Percentiles rank a stretch among this genome's conserved stretches.
Conservation (phyloP, 2,329 filamentous ascomycete species). For the Bipolaris victoriae region DNA sequence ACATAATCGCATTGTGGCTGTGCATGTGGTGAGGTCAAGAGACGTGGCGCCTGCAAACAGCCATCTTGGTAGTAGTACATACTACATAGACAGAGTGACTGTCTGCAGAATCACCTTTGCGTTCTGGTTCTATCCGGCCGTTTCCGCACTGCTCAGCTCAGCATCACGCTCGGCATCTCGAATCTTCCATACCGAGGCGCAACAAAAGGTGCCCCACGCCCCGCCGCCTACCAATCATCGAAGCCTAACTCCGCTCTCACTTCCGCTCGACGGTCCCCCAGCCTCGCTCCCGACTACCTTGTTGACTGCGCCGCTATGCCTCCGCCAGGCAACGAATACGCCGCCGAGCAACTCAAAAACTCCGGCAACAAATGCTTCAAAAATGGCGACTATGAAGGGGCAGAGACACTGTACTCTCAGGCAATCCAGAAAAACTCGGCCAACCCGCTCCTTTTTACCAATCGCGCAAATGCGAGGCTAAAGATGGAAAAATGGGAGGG, state of each 20-base stretch:
- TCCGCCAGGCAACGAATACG: constrained; percentile 44
- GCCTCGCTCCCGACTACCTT: constrained; percentile 4
- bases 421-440: constrained; percentile 79
- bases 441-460: constrained; percentile 84
- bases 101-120: background rate
- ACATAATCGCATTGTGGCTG: constrained; percentile 9
- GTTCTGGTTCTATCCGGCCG: constrained; percentile 1
- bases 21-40: background rate
- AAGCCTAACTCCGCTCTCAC: constrained; percentile 27
- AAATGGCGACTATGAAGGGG: constrained; percentile 66
- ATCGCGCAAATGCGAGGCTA: constrained; percentile 82
- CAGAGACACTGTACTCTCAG: constrained; percentile 74
- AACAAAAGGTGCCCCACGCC: constrained; percentile 27
- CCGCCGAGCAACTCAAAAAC: constrained; percentile 56
- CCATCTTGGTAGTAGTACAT: too few relatives aligned
- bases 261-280: constrained; percentile 18
- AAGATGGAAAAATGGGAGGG: constrained; percentile 75
- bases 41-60: background rate
- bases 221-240: constrained; percentile 30
- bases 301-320: constrained; percentile 21
- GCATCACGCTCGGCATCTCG: constrained; percentile 24
- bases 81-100: background rate
- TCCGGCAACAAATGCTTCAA: constrained; percentile 70
- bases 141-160: constrained; percentile 24
- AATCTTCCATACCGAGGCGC: constrained; percentile 29